phyloP scores from a whole-genome alignment of 1,284 basidiomycete species.

The Termitomyces sp. region DNA sequence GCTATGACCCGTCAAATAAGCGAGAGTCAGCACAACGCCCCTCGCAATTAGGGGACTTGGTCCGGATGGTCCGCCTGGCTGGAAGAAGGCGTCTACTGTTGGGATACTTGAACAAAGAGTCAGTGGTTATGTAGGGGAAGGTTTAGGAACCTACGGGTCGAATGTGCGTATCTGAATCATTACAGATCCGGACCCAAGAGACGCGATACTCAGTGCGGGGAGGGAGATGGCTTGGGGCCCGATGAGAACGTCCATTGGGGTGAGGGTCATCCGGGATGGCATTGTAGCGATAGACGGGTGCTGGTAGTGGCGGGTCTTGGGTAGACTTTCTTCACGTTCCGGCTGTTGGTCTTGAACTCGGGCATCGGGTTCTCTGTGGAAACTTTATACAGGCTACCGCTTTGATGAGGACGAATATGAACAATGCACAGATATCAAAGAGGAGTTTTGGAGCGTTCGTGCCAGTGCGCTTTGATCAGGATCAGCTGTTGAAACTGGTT shows the following conservation, averaged over 20 bases:
- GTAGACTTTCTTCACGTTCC: not conserved
- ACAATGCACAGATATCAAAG: not conserved
- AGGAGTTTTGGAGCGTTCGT: not conserved
- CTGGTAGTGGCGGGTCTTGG: not conserved
- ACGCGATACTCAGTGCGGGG: conserved; percentile 4
- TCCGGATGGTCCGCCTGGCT: not conserved
- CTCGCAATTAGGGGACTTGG: not conserved
- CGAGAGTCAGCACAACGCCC: conserved; percentile 7
- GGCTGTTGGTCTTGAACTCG: not conserved
- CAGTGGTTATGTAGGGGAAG: not conserved
- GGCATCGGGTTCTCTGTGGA: not conserved
- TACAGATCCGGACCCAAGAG: conserved; percentile 10
- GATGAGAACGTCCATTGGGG: conserved; percentile 9
- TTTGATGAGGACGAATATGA: not conserved
- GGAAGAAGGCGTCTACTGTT: not conserved
- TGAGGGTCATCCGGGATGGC: conserved; percentile 9
- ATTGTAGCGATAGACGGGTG: not conserved
- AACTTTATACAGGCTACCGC: not conserved
- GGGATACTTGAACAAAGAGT: not conserved
- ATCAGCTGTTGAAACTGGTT: not conserved
- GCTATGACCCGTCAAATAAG: not conserved
- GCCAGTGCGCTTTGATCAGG: not conserved
- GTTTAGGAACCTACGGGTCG: conserved; percentile 1
- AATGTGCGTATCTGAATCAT: conserved; percentile 11
- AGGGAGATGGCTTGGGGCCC: conserved; percentile 1